Evolutionary conservation across 768 basidiomycete genomes (phyloP), one percentile per base, ranked within the genome.

Genomic region (Strobilomyces dryophilus): DNA sequence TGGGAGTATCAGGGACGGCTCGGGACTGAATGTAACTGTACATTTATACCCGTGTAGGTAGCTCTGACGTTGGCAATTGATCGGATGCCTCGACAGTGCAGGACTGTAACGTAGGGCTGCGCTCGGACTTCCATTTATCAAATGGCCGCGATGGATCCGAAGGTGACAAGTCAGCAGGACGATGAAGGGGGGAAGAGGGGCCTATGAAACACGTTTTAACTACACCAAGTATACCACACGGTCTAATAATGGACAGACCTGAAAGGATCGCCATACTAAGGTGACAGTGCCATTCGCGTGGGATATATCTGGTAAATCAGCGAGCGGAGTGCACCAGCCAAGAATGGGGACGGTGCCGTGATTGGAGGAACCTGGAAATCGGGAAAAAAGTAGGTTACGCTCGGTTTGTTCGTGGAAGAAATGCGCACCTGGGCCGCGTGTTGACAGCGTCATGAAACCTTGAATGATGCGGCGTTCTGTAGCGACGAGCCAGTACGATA

Each of bases 231-330:
- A 47, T 41, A 48, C 50, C 41, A 32, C 60, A 53, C 53, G 34
- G 49, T 32, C 47, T 48, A 60, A 62, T 64, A 66, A 63, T 67
- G 66, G 63, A 67, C 52, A 27, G 29, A 34, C 61, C 47, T 51
- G 61, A 60, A 64, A 56, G 52, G 59, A 63, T 59, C 56, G 46
- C 45, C 55, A 57, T 55, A 45, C 45, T 54, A 52, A 62, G 58
- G 47, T 45, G 56, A 51, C 53, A 47, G 49, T 29, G 54, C 54
- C 20, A 52, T 54, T 53, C 36, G 29, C 36, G 45, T 17, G 58
- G 34, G 62, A 65, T 66, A 69, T 69, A 69, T 69, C 68, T 12
- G 66, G 68, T 56, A 64, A 60, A 71, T 71, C 68, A 71, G 68
- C 59, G 41, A 56, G 45, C 15, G 37, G 49, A 27, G 51, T 21